Base-by-base conservation (phyloP, 2,329 filamentous ascomycete species). In the Endoconidiophora polonica region DNA sequence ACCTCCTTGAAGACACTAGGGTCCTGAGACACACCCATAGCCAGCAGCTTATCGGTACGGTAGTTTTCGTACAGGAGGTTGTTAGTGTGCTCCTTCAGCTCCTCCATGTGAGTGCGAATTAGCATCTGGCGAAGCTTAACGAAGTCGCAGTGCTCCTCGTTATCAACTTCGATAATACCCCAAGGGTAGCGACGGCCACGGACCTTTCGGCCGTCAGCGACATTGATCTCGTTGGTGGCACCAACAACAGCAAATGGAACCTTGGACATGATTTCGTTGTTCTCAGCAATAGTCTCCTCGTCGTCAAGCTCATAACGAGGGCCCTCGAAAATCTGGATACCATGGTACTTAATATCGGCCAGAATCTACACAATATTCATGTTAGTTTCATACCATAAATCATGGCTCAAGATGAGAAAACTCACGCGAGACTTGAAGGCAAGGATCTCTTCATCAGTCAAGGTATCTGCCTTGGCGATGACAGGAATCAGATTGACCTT, bases 71-170 rank as follows among this genome's bases (percentile, higher is more conserved):
- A 98, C 61, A 98, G 74, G 58, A 76, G 78, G 73, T 98, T 98
- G 81, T 96, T 98, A 68, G 91, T 98, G 74, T 98, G 86, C 74
- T 98, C 91, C 81, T 98, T 98, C 73, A 98, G 86, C 72, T 98
- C 91, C 67, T 98, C 91, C 91, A 98, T 98, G 77, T 98, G 91
- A 52, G 91, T 98, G 66, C 91, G 85, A 72, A 98, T 96, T 59
- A 98, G 80, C 91, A 98, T 98, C 70, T 98, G 91, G 67, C 91
- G 87, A 55, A 98, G 81, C 80, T 98, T 98, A 69, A 96, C 91
- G 59, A 98, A 98, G 71, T 98, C 91, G 64, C 91, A 98, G 74
- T 98, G 91, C 68, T 98, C 91, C 76, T 98, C 91, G 66, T 98
- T 98, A 70, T 98, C 91, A 56, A 98, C 91, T 70, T 98, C 91